Evolutionary conservation across 163 green algal species (phyloP).

Genomic region (Chloromonas sp.): DNA sequence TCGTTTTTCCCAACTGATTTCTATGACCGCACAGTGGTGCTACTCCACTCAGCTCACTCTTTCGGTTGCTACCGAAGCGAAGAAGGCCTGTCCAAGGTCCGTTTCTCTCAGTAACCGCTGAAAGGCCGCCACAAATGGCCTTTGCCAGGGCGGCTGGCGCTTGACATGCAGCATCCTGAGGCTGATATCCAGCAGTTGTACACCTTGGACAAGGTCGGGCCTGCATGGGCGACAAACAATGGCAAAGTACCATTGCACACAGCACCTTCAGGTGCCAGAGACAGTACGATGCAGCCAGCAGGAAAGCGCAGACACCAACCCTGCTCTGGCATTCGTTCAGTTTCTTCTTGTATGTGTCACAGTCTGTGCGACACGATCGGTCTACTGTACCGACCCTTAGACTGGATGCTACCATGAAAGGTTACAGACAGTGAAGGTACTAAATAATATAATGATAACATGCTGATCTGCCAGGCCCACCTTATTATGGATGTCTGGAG

Average conservation of each 20-base stretch:
- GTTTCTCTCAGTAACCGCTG: conserved; percentile 78
- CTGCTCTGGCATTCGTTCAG: not conserved
- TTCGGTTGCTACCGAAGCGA: conserved; percentile 51
- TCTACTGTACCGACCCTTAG: too few species aligned
- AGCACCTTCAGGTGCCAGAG: not conserved
- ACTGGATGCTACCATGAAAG: not conserved
- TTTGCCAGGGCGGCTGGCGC: conserved; percentile 59
- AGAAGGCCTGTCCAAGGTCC: conserved; percentile 70
- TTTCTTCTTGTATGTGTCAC: not conserved
- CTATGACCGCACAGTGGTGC: too few species aligned
- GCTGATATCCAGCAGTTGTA: conserved; percentile 84
- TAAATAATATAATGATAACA: not conserved
- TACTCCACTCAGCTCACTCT: not conserved
- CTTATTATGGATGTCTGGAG: conserved; percentile 53
- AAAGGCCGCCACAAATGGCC: conserved; percentile 71
- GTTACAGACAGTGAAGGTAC: not conserved
- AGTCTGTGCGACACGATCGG: not conserved
- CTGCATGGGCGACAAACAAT: not conserved
- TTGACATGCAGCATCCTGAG: conserved; percentile 66
- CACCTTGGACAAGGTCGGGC: conserved; percentile 40
- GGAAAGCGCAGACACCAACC: not conserved
- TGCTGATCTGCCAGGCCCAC: conserved; percentile 3
- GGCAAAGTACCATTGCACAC: not conserved
- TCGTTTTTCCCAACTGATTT: too few species aligned
- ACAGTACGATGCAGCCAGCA: not conserved